A percentile compares a stretch with the other conserved stretches of the same genome.
Conservation (phyloP, 257 asterid species). For the Forsythia suspensa region DNA sequence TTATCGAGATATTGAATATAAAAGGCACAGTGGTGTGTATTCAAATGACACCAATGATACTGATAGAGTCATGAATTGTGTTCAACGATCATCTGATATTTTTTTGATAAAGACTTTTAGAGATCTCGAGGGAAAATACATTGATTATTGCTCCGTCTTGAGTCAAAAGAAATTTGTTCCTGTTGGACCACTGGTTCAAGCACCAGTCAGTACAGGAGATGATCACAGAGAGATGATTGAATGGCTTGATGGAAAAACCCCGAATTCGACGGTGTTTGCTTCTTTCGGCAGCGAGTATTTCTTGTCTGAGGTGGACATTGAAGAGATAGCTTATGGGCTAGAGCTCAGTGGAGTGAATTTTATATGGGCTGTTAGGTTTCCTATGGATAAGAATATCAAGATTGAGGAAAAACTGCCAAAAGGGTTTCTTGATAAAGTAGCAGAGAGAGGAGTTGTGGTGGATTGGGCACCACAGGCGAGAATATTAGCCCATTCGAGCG, state of each 20-base stretch:
- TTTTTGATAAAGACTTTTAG: conserved; percentile 46
- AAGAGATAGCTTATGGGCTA: conserved; percentile 54
- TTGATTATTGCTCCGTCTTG: conserved; percentile 31
- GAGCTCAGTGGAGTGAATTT: conserved; percentile 55
- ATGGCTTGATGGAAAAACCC: conserved; percentile 51
- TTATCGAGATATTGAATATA: conserved; percentile 29
- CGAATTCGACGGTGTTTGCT: conserved; percentile 50
- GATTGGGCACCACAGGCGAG: conserved; percentile 62
- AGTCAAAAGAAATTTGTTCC: conserved; percentile 42
- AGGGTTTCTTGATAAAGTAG: conserved; percentile 44
- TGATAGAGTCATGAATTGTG: conserved; percentile 24
- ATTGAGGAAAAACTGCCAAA: conserved; percentile 34
- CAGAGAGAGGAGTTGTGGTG: conserved; percentile 46
- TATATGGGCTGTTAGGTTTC: conserved; percentile 61
- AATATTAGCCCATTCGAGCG: conserved; percentile 45
- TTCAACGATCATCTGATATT: conserved; percentile 22
- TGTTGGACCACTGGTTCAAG: conserved; percentile 50
- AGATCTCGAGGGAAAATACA: conserved; percentile 60
- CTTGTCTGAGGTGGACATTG: conserved; percentile 44
- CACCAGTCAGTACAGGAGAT: conserved; percentile 8
- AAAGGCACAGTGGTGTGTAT: not conserved
- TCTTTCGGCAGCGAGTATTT: conserved; percentile 66
- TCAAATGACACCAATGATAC: conserved; percentile 18
- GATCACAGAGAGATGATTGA: conserved; percentile 23
- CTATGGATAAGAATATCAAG: conserved; percentile 19